A percentile compares a stretch with the other conserved stretches of the same genome.
Conservation (phyloP, 805 yeast genomes). For the Ogataea zsoltii region DNA sequence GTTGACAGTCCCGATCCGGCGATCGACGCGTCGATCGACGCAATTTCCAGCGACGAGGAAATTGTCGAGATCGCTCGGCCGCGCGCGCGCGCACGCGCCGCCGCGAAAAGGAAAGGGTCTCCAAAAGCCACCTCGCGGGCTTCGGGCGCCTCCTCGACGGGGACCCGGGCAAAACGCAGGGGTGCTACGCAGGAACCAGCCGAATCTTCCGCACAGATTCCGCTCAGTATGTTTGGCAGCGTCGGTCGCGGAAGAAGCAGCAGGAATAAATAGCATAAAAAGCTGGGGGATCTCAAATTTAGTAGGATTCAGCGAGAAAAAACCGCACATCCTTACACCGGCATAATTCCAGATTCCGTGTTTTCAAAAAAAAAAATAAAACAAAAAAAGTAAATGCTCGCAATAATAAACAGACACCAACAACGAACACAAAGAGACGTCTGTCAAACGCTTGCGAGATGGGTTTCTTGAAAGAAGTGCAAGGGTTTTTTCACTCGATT, state of each 20-base stretch:
- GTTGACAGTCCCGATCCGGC: background rate
- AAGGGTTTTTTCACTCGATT: conserved; percentile 46
- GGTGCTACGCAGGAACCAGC: background rate
- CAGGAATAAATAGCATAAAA: conserved; percentile 17
- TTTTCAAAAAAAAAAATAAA: conserved; percentile 3
- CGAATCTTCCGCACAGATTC: conserved; percentile 2
- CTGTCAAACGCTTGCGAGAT: conserved; percentile 8
- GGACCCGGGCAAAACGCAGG: background rate
- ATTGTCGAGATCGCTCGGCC: background rate
- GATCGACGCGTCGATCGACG: background rate
- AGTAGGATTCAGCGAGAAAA: background rate
- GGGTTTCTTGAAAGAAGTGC: conserved; percentile 33
- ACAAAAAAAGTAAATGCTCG: background rate
- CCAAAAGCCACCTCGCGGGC: background rate
- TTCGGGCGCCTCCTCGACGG: background rate
- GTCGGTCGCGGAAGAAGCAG: conserved; percentile 23
- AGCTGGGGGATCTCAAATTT: background rate
- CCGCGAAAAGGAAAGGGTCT: background rate
- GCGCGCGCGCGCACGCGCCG: background rate
- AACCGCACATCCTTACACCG: conserved; percentile 1
- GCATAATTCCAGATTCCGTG: conserved; percentile 3
- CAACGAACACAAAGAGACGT: background rate
- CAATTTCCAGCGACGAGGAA: background rate
- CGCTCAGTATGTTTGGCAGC: conserved; percentile 15
- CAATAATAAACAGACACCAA: conserved; percentile 2